Evolutionary conservation across 352 stramenopile species (phyloP).

Genomic region (Phytopythium ostracodes): DNA sequence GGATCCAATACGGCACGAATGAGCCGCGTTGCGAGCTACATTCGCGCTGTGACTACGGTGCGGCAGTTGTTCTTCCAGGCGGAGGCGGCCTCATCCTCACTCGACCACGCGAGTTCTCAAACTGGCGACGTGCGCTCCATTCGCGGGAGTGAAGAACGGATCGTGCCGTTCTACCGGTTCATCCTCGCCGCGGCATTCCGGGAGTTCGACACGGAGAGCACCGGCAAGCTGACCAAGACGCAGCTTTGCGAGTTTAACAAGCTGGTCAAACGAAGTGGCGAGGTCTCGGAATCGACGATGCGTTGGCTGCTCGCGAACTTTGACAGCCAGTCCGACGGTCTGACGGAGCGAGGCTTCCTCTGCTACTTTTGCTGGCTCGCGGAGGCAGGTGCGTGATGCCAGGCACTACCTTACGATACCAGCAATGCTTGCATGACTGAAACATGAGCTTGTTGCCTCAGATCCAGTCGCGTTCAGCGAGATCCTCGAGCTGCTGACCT

Average conservation of each 20-base stretch:
- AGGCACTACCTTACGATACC: too few relatives aligned
- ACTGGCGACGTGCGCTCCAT: neutral
- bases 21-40: slow-evolving; percentile 22
- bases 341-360: slow-evolving; percentile 56
- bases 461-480: slow-evolving; percentile 55
- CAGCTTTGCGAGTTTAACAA: slow-evolving; percentile 46
- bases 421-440: too few relatives aligned
- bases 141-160: slow-evolving; percentile 16
- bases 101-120: neutral
- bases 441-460: slow-evolving; percentile 10
- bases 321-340: slow-evolving; percentile 23
- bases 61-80: slow-evolving; percentile 58
- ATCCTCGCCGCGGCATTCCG: slow-evolving; percentile 49
- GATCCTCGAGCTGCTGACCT: slow-evolving; percentile 51
- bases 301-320: slow-evolving; percentile 58
- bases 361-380: slow-evolving; percentile 71
- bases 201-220: slow-evolving; percentile 33
- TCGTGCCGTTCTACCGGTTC: slow-evolving; percentile 67
- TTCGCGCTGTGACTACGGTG: slow-evolving; percentile 33
- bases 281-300: slow-evolving; percentile 26
- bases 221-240: slow-evolving; percentile 21
- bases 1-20: neutral
- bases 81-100: slow-evolving; percentile 14
- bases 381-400: slow-evolving; percentile 36
- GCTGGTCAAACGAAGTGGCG: slow-evolving; percentile 20